Evolutionary conservation across 1,284 basidiomycete species (phyloP).

Genomic region (Xerocomus amazonicus): DNA sequence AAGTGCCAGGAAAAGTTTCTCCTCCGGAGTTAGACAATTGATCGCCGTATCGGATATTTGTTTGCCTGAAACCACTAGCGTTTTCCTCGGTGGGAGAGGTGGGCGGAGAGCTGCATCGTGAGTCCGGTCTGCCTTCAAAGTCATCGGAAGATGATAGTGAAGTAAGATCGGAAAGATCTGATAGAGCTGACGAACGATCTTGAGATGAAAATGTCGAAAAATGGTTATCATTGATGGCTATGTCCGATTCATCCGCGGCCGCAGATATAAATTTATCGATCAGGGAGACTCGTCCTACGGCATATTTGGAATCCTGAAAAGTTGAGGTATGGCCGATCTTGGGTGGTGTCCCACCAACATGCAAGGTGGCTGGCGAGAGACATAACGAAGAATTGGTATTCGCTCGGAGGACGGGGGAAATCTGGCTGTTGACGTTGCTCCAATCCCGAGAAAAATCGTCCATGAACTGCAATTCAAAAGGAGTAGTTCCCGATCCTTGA

Average conservation of each 20-base stretch:
- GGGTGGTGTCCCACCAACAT: not conserved
- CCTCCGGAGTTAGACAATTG: not conserved
- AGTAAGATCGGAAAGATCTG: constrained; percentile 30
- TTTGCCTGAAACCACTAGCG: not conserved
- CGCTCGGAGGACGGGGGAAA: constrained; percentile 26
- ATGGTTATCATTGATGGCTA: not conserved
- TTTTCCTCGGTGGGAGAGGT: constrained; percentile 18
- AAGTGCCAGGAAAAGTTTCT: not conserved
- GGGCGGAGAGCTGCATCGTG: constrained; percentile 14
- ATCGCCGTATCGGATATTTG: not conserved
- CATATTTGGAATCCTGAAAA: constrained; percentile 6
- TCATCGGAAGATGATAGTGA: constrained; percentile 22
- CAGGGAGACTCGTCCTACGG: constrained; percentile 22
- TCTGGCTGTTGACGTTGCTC: constrained; percentile 9
- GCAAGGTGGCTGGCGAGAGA: constrained; percentile 9
- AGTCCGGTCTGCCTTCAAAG: constrained; percentile 1
- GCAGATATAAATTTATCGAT: constrained; percentile 31
- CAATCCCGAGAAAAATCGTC: constrained; percentile 20
- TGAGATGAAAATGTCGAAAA: constrained; percentile 4
- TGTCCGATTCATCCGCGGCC: constrained; percentile 14
- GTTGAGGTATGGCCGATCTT: not conserved
- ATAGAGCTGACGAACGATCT: constrained; percentile 20
- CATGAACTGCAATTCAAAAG: constrained; percentile 31
- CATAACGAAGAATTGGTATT: not conserved
- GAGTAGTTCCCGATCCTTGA: constrained; percentile 24